Evolutionary conservation across 495 filamentous ascomycete genomes (phyloP).

Genomic region (Tetracladium marchalianum): DNA sequence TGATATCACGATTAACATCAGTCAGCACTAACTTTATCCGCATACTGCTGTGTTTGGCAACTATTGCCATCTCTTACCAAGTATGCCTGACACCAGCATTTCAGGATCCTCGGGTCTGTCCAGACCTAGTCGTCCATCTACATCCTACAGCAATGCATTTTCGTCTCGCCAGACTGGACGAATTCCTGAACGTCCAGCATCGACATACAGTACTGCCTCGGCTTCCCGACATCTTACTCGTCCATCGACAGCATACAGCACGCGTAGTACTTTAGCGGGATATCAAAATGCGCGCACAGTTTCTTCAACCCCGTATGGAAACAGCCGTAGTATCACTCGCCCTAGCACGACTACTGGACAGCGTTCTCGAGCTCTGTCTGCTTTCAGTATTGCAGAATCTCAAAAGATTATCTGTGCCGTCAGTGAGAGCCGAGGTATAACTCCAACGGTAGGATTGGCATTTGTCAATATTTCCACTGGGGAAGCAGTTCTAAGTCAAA

Average conservation of each 20-base stretch:
- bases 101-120: too few species aligned
- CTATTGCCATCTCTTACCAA: too few species aligned
- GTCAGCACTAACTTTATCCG: too few species aligned
- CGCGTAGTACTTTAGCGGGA: constrained; percentile 23
- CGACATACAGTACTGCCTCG: not conserved
- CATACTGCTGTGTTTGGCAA: too few species aligned
- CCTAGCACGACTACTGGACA: constrained; percentile 27
- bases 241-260: constrained; percentile 27
- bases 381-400: constrained; percentile 40
- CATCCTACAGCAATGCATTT: too few species aligned
- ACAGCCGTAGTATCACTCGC: constrained; percentile 20
- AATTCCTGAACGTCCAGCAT: not conserved
- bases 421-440: constrained; percentile 76
- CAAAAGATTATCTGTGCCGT: constrained; percentile 85
- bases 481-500: constrained; percentile 79
- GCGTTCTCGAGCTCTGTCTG: constrained; percentile 58
- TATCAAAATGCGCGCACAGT: constrained; percentile 18
- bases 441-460: constrained; percentile 80
- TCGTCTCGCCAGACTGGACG: too few species aligned
- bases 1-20: too few species aligned
- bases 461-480: constrained; percentile 77
- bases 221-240: not conserved
- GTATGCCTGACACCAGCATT: too few species aligned
- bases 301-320: constrained; percentile 4
- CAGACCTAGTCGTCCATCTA: too few species aligned